Evolutionary conservation across 2,329 filamentous ascomycete genomes (phyloP), one percentile per base, ranked within the genome.

Genomic region (Claviceps citrina): DNA sequence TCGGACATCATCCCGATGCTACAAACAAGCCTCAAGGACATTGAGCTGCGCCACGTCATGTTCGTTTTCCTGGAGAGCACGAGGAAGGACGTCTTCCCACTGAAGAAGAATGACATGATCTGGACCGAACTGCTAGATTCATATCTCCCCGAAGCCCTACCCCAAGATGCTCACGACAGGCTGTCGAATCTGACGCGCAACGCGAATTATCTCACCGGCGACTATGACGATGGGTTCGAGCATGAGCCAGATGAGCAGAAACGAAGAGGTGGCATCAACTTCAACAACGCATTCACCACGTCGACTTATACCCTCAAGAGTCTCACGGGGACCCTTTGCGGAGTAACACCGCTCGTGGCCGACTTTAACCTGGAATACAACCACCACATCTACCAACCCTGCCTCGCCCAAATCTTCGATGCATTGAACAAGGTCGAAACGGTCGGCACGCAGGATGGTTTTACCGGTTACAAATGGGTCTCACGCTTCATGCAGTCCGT

Each of bases 261-360:
- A 25, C 50, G 45, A n/a, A 51, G 57, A 0, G 64, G 64, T 16
- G 64, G 64, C 4, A 50, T 66, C 36, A 62, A 54, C 20, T 52
- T 51, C 26, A 62, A 58, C 22, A 61, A 58, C 18, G 62, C 57
- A 4, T 57, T 60, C 35, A 65, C 64, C 0, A 55, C 61, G 0
- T 55, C 56, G 7, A 66, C 64, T 0, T 65, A 65, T 26, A 67
- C 64, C 0, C 51, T 65, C 33, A 67, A 67, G 48, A 65, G 62
- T 41, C 32, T 66, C 24, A 51, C 55, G 0, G 64, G 57, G 4
- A 62, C 61, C 6, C 41, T 66, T 4, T 67, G 64, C 32, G 64
- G 64, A 5, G 48, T 66, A 12, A 57, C 53, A 0, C 63, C 64
- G 1, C 44, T 67, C 8, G 56, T 64, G 1, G 59, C 54, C 3